These are phyloP conservation scores for Wickerhamiella musiphila DNA, from an alignment of 805 yeast species.

Conservation along the genomic window DNA sequence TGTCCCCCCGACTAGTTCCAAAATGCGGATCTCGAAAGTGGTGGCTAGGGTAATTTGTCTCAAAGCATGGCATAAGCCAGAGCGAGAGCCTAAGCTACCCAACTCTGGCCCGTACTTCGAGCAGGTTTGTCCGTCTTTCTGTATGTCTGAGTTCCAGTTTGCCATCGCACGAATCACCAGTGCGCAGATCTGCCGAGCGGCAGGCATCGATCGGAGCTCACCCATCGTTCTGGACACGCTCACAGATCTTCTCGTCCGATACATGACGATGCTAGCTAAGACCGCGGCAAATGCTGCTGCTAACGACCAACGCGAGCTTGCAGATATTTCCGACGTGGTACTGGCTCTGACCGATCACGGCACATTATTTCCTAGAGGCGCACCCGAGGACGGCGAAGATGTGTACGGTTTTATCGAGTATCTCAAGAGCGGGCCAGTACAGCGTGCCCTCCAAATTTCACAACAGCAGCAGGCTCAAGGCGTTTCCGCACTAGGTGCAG, in stretches of 20 bases:
- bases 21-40: no score
- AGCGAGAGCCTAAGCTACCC: no score
- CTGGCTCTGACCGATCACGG: constrained; percentile 51
- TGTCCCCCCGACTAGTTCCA: no score
- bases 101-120: no score
- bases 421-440: constrained; percentile 18
- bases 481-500: constrained; percentile 10
- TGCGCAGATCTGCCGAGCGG: constrained; percentile 47
- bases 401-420: constrained; percentile 37
- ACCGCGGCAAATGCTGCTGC: constrained; percentile 36
- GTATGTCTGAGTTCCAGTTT: constrained; percentile 28
- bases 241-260: constrained; percentile 60
- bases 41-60: no score
- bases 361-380: constrained; percentile 40
- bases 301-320: constrained; percentile 28
- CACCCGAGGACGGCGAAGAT: constrained; percentile 30
- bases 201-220: constrained; percentile 69
- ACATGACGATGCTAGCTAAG: constrained; percentile 35
- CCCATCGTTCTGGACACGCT: constrained; percentile 55
- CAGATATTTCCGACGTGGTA: constrained; percentile 48
- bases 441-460: constrained; percentile 11
- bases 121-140: no score
- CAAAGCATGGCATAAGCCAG: no score
- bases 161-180: constrained; percentile 32
- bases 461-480: constrained; percentile 9